Evolutionary conservation across 768 basidiomycete genomes (phyloP), one percentile per base, ranked within the genome.

Genomic region (Chlorophyllum brunneum): DNA sequence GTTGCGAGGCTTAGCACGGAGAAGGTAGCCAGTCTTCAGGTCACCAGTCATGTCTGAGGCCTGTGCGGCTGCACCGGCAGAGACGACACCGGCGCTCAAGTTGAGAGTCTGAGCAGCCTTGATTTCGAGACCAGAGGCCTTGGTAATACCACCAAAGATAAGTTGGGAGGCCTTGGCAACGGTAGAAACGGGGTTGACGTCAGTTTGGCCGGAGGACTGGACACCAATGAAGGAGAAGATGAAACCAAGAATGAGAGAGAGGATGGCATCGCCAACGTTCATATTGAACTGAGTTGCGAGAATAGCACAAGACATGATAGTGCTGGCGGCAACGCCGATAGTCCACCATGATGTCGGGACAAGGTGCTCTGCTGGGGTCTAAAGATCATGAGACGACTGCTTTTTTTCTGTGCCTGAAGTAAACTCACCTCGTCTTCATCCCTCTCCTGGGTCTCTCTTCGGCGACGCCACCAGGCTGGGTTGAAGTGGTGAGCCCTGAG

Each of bases 151-250:
- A 59, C 83, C 82, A 56, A 85, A 83, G 54, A 86, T 71, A 53
- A 86, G 76, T 61, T 85, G 83, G 3, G 81, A 78, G 16, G 80
- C 80, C 67, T 81, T 82, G 30, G 78, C 80, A 42, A 83, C 78
- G 29, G 80, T 78, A 5, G 78, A 75, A 41, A 84, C 74, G 8
- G 82, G 82, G 61, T 83, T 83, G 61, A 85, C 73, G 54, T 83
- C 81, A 4, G 81, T 85, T 54, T 74, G 67, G 20, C 83, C 81
- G 27, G 77, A 59, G 43, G 76, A 80, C 62, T 84, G 82, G 7
- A 82, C 81, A 36, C 78, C 83, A 57, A 85, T 79, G 68, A 86
- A 84, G 26, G 82, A 81, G 68, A 85, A 86, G 36, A 83, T 39
- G 70, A 83, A 85, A 27, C 79, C 78, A 36, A 83, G 73, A 53